Evolutionary conservation across 75 land plant species (phyloP), one percentile per base, ranked within the genome.

Genomic region (Pseudotsuga menziesii): DNA sequence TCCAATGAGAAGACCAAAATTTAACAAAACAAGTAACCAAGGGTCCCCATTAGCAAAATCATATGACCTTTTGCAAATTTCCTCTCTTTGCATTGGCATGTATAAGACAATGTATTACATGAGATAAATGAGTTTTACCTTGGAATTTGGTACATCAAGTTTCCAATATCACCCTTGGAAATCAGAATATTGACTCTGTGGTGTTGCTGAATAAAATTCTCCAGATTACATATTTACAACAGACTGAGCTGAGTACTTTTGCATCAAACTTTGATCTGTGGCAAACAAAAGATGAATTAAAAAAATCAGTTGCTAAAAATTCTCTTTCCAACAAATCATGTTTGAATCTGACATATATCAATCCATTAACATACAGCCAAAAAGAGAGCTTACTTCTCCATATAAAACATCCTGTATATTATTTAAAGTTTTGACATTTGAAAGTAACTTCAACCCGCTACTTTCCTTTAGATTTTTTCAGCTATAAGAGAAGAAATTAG

Each of bases 1-100:
- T 0, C 99, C 99, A 83, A 97, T 97, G 15, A 97, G 91, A 35
- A 97, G 92, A 58, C 99, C 99, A 72, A 97, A 97, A 91, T 92
- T 79, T 13, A 82, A 61, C 25, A 44, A 56, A 48, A 77, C 22
- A 78, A 82, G 2, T 61, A 11, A 9, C 14, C 64, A 19, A 19
- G 17, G 14, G 17, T 9, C 2, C 14, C 58, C 58, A 29, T 29
- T 1, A 29, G 32, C 32, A 29, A 29, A 29, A 29, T 0, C 32
- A 61, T 25, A 26, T 26, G 25, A 61, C 64, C 22, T 25, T 15
- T 25, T 29, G 12, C 27, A 29, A 61, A 25, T 9, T 29, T 29
- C 13, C 32, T 61, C 22, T 61, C 27, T 61, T 61, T 61, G 2
- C 32, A 61, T 13, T 61, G 11, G 32, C 25, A 61, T 16, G 4